Evolutionary conservation across 139 green algal species (phyloP).

Genomic region (Astrephomene gubernaculifera): DNA sequence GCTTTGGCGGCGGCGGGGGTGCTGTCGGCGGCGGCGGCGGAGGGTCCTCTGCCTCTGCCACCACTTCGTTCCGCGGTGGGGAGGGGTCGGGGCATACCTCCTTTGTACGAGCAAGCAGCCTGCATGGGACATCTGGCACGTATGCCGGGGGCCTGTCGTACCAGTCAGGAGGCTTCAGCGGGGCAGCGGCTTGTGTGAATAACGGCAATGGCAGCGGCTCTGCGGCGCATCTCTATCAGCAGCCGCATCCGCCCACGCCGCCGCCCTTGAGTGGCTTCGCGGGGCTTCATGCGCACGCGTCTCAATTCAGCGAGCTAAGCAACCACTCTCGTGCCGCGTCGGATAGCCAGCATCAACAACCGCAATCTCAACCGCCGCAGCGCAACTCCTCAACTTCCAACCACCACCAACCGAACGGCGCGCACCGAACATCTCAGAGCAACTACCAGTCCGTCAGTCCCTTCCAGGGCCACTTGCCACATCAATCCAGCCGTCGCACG

Average conservation of each 20-base stretch:
- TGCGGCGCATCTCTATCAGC: constrained; percentile 20
- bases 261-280: neutral
- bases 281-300: neutral
- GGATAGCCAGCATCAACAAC: neutral
- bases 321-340: neutral
- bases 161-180: no score
- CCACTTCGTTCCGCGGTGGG: no score
- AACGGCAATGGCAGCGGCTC: neutral
- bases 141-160: neutral
- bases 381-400: no score
- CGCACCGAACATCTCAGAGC: neutral
- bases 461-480: neutral
- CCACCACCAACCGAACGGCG: no score
- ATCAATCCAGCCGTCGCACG: no score
- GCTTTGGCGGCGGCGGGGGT: neutral
- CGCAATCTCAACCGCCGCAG: no score
- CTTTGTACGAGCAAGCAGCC: neutral
- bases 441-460: constrained; percentile 4
- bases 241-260: constrained; percentile 12
- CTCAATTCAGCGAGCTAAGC: neutral
- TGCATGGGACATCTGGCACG: neutral
- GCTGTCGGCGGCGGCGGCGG: neutral
- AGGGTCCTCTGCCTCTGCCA: no score
- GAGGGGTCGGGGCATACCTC: neutral
- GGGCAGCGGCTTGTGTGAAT: no score